Percentiles rank a stretch among this genome's conserved stretches.
These are phyloP conservation scores for Fusarium falciforme DNA, from an alignment of 2,329 filamentous ascomycete species.

Conservation along the genomic window DNA sequence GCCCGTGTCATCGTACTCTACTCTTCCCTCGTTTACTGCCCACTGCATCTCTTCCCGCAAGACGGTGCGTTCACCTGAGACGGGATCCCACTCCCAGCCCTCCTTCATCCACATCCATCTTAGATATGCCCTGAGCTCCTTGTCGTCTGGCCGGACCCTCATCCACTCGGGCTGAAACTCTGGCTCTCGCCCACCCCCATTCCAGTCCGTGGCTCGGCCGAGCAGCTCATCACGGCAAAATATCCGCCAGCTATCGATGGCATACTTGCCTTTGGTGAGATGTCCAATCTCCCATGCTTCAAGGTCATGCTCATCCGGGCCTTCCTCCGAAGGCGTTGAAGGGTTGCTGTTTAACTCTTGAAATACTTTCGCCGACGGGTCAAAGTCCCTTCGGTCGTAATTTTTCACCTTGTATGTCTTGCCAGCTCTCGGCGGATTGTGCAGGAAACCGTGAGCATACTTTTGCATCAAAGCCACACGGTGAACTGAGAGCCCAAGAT, in stretches of 20 bases:
- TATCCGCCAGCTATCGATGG: slow-evolving; percentile 91
- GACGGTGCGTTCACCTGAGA: slow-evolving; percentile 71
- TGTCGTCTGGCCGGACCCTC: slow-evolving; percentile 83
- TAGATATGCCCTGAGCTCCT: slow-evolving; percentile 88
- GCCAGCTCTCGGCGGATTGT: slow-evolving; percentile 68
- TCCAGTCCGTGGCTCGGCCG: slow-evolving; percentile 73
- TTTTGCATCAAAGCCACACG: slow-evolving; percentile 76
- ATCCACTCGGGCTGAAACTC: slow-evolving; percentile 91
- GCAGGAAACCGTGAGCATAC: slow-evolving; percentile 77
- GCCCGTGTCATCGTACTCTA: slow-evolving; percentile 66
- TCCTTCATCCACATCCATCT: slow-evolving; percentile 94
- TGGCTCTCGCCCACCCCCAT: slow-evolving; percentile 62
- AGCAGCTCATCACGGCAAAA: slow-evolving; percentile 87
- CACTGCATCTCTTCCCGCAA: slow-evolving; percentile 64
- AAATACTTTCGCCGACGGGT: slow-evolving; percentile 9
- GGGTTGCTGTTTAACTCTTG: neutral
- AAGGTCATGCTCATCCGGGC: slow-evolving; percentile 27
- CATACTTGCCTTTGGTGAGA: slow-evolving; percentile 84
- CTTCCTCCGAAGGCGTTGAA: neutral
- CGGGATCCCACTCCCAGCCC: slow-evolving; percentile 83
- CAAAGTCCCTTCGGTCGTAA: slow-evolving; percentile 55
- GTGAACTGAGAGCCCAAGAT: slow-evolving; percentile 77
- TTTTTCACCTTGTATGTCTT: slow-evolving; percentile 65
- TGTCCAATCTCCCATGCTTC: slow-evolving; percentile 86
- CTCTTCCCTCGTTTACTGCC: slow-evolving; percentile 68